phyloP scores from a whole-genome alignment of 805 yeast genomes.

The Wickerhamomyces xylosicus region DNA sequence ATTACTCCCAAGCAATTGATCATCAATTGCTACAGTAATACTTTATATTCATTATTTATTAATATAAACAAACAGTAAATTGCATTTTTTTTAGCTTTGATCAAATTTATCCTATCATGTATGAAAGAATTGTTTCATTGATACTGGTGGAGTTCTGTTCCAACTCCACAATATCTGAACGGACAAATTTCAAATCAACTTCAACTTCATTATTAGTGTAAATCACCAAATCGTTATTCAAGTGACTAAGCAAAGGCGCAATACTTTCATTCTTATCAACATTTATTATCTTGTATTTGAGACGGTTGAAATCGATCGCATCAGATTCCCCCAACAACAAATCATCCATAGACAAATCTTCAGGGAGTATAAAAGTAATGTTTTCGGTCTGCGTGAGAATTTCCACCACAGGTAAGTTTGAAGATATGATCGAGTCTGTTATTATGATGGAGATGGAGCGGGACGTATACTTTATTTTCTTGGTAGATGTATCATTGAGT shows the following conservation, averaged over 20 bases:
- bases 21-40: too few relatives aligned
- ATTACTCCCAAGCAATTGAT: background rate
- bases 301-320: constrained; percentile 22
- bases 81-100: too few relatives aligned
- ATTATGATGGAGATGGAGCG: constrained; percentile 15
- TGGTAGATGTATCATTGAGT: background rate
- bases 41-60: too few relatives aligned
- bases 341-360: constrained; percentile 13
- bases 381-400: constrained; percentile 18
- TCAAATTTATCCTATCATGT: too few relatives aligned
- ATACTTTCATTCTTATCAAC: constrained; percentile 40
- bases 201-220: constrained; percentile 18
- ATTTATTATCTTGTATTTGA: constrained; percentile 14
- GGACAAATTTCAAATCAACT: constrained; percentile 20
- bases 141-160: constrained; percentile 15
- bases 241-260: constrained; percentile 45
- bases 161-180: constrained; percentile 15
- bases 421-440: constrained; percentile 18
- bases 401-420: constrained; percentile 16
- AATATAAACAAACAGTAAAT: background rate
- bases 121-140: constrained; percentile 13
- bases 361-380: constrained; percentile 22
- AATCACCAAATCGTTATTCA: constrained; percentile 26
- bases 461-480: constrained; percentile 10
- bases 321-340: too few relatives aligned